A percentile compares a stretch with the other conserved stretches of the same genome.
Conservation (phyloP, 2,329 filamentous ascomycete species). For the Pseudocercospora pini-densiflorae region DNA sequence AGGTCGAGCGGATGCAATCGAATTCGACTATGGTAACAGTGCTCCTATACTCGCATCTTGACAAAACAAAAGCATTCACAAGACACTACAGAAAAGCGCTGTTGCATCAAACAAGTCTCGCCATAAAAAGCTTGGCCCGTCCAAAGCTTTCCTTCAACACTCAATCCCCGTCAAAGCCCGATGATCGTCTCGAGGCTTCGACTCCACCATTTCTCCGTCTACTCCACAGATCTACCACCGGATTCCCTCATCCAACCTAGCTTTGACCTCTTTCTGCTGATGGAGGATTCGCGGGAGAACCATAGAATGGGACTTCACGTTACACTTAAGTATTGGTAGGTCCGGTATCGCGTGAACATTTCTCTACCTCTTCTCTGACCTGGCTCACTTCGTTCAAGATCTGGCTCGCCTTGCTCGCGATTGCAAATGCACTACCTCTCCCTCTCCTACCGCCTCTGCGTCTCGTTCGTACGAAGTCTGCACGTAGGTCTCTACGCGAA, state of each 20-base stretch:
- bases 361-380: neutral
- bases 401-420: neutral
- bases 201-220: neutral
- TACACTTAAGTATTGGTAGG: neutral
- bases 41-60: no score
- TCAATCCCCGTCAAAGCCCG: neutral
- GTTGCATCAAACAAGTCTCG: neutral
- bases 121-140: neutral
- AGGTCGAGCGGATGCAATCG: no score
- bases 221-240: constrained; percentile 1
- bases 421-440: constrained; percentile 4
- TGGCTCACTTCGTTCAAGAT: no score
- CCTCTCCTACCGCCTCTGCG: constrained; percentile 1
- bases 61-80: neutral
- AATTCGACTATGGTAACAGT: no score
- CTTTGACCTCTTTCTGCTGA: neutral
- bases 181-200: neutral
- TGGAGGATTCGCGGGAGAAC: neutral
- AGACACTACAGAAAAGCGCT: neutral
- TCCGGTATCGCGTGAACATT: neutral
- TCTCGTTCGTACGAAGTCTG: neutral
- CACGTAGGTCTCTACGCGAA: neutral
- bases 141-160: no score
- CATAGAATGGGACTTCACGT: neutral
- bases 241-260: neutral